Base-by-base conservation (phyloP, 78 protist species). In the Mantamonas sphyraenae region DNA sequence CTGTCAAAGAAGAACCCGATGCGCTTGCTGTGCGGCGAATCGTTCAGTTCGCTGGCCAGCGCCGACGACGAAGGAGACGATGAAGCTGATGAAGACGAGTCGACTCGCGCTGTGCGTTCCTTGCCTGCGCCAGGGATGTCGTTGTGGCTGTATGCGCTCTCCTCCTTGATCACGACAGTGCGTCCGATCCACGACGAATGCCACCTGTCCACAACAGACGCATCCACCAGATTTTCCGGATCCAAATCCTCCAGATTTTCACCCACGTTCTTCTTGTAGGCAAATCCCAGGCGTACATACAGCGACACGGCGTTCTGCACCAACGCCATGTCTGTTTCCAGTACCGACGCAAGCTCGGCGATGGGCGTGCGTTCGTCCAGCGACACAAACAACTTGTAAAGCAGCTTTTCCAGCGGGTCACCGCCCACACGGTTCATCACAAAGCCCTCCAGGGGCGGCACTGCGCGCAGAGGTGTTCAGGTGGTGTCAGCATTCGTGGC, bases 351-450 rank as follows among this genome's bases (percentile, higher is more conserved):
- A n/a, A 93, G 61, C 19, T 93, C 79, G n/a, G 57, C 73, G n/a
- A 90, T 20, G 16, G 90, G 60, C 22, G 93, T 89, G 37, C 88
- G 64, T 70, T 94, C 98, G 73, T 94, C 89, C 17, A 83, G 58
- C 0, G 97, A 64, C 1, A 94, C 96, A 40, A 93, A 88, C 26
- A 94, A 68, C 58, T 89, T 73, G 76, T 94, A 94, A 9, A 94
- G 77, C 28, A 93, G 70, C 24, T 17, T 84, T 63, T 93, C 97
- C 43, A 91, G 65, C 37, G 45, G 79, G 34, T 91, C 95, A 20
- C 82, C 77, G 4, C 31, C 37, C 20, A 86, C 83, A 24, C 97
- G 73, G 66, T 94, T 94, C 98, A 94, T 94, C 24, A 94, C 95
- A 22, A 94, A 94, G 22, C 80, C 79, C 35, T 82, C 79, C 26